A percentile compares a stretch with the other conserved stretches of the same genome.
Conservation (phyloP, 2,329 filamentous ascomycete species). For the Chrysoporthe puriensis region DNA sequence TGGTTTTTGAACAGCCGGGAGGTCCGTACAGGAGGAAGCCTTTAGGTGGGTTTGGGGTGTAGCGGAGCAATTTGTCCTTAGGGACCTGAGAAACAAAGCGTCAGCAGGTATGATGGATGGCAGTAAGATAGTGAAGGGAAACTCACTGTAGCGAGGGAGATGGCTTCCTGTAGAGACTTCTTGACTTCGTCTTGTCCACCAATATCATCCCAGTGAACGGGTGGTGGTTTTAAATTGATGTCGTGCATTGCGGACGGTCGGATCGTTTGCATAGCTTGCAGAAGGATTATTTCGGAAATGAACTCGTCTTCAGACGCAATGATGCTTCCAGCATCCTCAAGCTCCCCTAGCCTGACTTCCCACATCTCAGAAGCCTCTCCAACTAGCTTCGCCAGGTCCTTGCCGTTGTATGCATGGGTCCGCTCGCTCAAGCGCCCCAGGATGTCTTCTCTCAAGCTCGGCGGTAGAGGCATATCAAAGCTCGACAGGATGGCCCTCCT, state of each 20-base stretch:
- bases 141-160: slow-evolving; percentile 41
- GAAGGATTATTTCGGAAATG: slow-evolving; percentile 56
- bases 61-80: slow-evolving; percentile 38
- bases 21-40: slow-evolving; percentile 90
- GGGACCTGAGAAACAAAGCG: slow-evolving; percentile 25
- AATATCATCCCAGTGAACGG: slow-evolving; percentile 84
- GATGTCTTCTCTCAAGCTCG: slow-evolving; percentile 53
- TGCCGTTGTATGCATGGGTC: slow-evolving; percentile 86
- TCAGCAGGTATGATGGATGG: slow-evolving; percentile 11
- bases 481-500: slow-evolving; percentile 75
- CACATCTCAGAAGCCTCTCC: slow-evolving; percentile 47
- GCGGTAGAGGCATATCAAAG: slow-evolving; percentile 52
- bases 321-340: slow-evolving; percentile 10
- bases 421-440: slow-evolving; percentile 68
- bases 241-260: slow-evolving; percentile 86
- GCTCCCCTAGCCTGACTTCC: background rate
- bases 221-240: slow-evolving; percentile 85
- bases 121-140: background rate
- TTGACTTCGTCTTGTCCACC: slow-evolving; percentile 83
- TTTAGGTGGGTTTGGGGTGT: slow-evolving; percentile 66
- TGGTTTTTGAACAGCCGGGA: slow-evolving; percentile 92
- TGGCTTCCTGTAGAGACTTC: slow-evolving; percentile 56
- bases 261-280: slow-evolving; percentile 68
- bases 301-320: slow-evolving; percentile 31
- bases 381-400: slow-evolving; percentile 72